A percentile compares a stretch with the other conserved stretches of the same genome.
Evolutionary conservation across 1,284 basidiomycete species (phyloP).

Genomic region (Ustilago bromivora): DNA sequence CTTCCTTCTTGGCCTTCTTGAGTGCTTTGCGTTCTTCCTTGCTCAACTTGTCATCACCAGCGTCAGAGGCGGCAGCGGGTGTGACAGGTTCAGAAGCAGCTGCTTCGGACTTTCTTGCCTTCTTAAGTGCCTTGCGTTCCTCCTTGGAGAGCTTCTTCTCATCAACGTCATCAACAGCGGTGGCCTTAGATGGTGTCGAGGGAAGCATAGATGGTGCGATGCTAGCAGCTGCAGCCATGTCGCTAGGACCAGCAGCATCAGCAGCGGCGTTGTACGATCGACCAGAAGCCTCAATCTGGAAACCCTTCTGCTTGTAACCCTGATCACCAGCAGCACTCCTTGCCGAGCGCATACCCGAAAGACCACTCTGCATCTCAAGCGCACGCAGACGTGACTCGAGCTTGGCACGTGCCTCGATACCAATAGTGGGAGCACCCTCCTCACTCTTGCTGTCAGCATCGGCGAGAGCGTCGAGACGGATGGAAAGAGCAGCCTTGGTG

Average conservation of each 20-base stretch:
- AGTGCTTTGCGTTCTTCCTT: conserved; percentile 59
- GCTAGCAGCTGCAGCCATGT: conserved; percentile 42
- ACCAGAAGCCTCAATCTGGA: conserved; percentile 60
- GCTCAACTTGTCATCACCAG: conserved; percentile 73
- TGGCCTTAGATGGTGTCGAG: conserved; percentile 71
- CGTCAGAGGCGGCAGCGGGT: conserved; percentile 70
- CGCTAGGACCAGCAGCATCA: conserved; percentile 57
- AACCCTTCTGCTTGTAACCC: conserved; percentile 67
- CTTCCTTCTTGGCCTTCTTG: conserved; percentile 60
- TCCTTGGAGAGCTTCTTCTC: conserved; percentile 61
- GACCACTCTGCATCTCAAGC: conserved; percentile 74
- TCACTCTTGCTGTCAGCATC: conserved; percentile 92
- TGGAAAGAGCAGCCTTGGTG: conserved; percentile 89
- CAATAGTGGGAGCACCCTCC: conserved; percentile 81
- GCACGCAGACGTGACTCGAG: conserved; percentile 92
- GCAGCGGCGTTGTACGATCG: conserved; percentile 65
- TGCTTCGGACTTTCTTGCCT: conserved; percentile 46
- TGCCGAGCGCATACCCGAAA: conserved; percentile 52
- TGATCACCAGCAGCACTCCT: conserved; percentile 51
- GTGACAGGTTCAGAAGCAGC: conserved; percentile 41
- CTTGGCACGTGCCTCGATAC: conserved; percentile 91
- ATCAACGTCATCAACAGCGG: conserved; percentile 69
- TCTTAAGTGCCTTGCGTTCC: conserved; percentile 59
- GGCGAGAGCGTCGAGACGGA: conserved; percentile 94
- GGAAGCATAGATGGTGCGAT: conserved; percentile 69